Percentiles rank a stretch among this genome's conserved stretches.
phyloP scores from a whole-genome alignment of 2,329 filamentous ascomycete species.

The Aspergillus versicolor region DNA sequence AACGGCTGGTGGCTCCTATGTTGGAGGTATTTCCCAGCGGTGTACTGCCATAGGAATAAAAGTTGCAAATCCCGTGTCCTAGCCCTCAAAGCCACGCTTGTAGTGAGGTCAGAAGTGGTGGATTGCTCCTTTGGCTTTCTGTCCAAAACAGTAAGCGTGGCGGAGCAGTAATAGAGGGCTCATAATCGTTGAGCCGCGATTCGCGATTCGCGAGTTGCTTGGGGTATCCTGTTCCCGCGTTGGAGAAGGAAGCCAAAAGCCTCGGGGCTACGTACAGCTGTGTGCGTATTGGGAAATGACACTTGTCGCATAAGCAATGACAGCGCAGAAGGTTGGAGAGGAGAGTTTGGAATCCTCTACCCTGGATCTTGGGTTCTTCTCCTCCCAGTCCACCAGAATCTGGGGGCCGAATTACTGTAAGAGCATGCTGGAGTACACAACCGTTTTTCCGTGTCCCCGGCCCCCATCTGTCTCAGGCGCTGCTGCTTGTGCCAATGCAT shows the following conservation, averaged over 20 bases:
- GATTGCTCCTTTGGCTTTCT: not conserved
- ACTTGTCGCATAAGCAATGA: slow-evolving; percentile 1
- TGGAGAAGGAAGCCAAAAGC: not conserved
- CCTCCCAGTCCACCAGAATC: no score
- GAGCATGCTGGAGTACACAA: not conserved
- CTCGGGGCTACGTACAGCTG: not conserved
- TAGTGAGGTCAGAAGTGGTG: not conserved
- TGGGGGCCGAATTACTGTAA: not conserved
- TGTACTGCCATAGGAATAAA: not conserved
- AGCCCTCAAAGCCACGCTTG: not conserved
- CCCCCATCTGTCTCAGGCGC: not conserved
- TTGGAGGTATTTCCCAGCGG: not conserved
- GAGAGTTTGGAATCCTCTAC: not conserved
- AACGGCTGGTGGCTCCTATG: not conserved
- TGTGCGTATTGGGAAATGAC: not conserved
- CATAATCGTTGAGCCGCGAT: not conserved
- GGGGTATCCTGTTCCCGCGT: not conserved
- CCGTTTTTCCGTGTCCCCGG: not conserved
- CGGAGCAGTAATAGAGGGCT: not conserved
- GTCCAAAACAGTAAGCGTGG: not conserved
- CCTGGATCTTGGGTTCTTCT: not conserved
- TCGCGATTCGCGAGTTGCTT: not conserved
- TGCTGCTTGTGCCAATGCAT: not conserved
- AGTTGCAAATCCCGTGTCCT: not conserved
- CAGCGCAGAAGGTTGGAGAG: not conserved